These are phyloP conservation scores for Apiospora hydei DNA, from an alignment of 2,329 filamentous ascomycete species.

Conservation along the genomic window DNA sequence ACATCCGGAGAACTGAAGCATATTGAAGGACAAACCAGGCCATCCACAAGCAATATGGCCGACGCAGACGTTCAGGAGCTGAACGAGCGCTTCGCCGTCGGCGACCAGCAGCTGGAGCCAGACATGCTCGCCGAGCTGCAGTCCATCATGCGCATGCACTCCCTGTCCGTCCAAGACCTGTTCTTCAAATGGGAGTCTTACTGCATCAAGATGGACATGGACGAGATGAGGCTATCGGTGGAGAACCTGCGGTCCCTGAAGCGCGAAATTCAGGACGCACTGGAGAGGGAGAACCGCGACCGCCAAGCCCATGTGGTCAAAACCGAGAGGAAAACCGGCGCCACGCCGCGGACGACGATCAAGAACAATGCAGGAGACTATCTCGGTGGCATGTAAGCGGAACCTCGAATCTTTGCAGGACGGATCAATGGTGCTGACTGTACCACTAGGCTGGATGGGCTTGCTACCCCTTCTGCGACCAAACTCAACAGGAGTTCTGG, in stretches of 20 bases:
- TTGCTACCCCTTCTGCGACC: conserved; percentile 64
- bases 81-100: conserved; percentile 61
- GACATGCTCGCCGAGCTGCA: conserved; percentile 84
- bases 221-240: conserved; percentile 75
- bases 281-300: conserved; percentile 76
- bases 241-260: conserved; percentile 81
- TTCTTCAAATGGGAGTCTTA: conserved; percentile 99
- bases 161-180: conserved; percentile 81
- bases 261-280: conserved; percentile 81
- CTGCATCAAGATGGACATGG: conserved; percentile 89
- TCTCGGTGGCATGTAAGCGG: conserved; percentile 78
- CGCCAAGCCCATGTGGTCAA: conserved; percentile 67
- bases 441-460: conserved; percentile 64
- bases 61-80: conserved; percentile 50
- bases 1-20: neutral
- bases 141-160: conserved; percentile 86
- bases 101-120: conserved; percentile 68
- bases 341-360: conserved; percentile 67
- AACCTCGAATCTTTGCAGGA: no score
- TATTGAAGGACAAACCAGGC: neutral
- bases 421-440: conserved; percentile 32
- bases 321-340: conserved; percentile 66
- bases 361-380: conserved; percentile 58
- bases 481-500: conserved; percentile 51
- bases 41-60: conserved; percentile 42